These are phyloP conservation scores for Acacia acuminata DNA, from an alignment of 306 rosid genomes.

Conservation along the genomic window DNA sequence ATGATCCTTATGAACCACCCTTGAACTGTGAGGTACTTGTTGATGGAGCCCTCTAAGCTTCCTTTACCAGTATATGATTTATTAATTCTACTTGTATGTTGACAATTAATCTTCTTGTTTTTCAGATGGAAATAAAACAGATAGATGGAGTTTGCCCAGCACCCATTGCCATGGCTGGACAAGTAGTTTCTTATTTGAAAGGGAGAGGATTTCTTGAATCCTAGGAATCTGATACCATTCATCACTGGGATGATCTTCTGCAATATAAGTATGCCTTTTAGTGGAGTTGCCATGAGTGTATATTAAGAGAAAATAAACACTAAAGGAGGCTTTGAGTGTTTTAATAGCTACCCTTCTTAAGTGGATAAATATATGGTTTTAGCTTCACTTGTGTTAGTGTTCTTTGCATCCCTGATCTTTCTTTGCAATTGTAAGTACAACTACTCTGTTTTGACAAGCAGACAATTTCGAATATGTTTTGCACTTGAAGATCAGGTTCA, in stretches of 20 bases:
- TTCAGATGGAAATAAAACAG: conserved; percentile 66
- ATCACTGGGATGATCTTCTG: conserved; percentile 17
- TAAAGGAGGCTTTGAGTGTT: conserved; percentile 15
- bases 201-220: conserved; percentile 65
- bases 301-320: conserved; percentile 15
- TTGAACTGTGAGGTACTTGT: conserved; percentile 73
- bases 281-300: neutral
- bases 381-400: neutral
- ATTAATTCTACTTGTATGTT: conserved; percentile 4
- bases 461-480: neutral
- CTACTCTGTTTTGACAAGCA: neutral
- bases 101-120: conserved; percentile 11
- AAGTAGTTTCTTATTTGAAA: conserved; percentile 69
- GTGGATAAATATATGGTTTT: neutral
- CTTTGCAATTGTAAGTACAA: neutral
- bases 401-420: neutral
- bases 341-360: neutral
- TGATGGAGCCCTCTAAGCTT: conserved; percentile 1
- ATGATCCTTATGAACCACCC: conserved; percentile 85
- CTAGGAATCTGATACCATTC: conserved; percentile 19
- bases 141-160: conserved; percentile 56
- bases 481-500: neutral
- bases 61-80: conserved; percentile 1
- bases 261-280: neutral
- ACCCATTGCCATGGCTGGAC: conserved; percentile 62